phyloP scores from a whole-genome alignment of 2,329 filamentous ascomycete species.

The Pseudogymnoascus destructans region DNA sequence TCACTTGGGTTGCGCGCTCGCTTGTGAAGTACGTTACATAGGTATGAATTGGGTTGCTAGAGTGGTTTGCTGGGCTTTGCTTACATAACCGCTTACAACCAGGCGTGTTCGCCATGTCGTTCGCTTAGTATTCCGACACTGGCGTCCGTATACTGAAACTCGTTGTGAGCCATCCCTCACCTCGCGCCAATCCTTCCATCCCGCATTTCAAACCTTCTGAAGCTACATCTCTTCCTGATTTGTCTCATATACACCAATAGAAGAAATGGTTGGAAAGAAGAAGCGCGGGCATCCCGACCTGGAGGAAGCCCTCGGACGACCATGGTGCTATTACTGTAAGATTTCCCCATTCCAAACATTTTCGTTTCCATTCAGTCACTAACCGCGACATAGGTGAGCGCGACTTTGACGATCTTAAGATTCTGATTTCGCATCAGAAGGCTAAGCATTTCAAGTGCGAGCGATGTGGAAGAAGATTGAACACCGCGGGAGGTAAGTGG shows the following conservation, averaged over 20 bases:
- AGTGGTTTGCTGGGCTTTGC: no score
- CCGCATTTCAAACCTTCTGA: not conserved
- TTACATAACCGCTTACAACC: no score
- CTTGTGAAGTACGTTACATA: no score
- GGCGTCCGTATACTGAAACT: no score
- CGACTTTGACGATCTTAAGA: slow-evolving; percentile 94
- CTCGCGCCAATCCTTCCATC: slow-evolving; percentile 1
- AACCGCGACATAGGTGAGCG: slow-evolving; percentile 51
- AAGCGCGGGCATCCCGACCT: slow-evolving; percentile 76
- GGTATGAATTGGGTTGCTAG: no score
- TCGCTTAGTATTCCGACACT: no score
- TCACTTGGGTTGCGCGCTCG: no score
- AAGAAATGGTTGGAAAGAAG: slow-evolving; percentile 65
- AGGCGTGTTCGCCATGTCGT: no score
- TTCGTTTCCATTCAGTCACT: slow-evolving; percentile 13
- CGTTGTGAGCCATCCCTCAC: slow-evolving; percentile 6
- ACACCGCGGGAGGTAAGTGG: slow-evolving; percentile 77
- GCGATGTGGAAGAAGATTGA: slow-evolving; percentile 72
- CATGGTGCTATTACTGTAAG: slow-evolving; percentile 96
- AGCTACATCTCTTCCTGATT: not conserved
- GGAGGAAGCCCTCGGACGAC: slow-evolving; percentile 73
- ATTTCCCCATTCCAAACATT: slow-evolving; percentile 9
- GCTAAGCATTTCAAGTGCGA: slow-evolving; percentile 99
- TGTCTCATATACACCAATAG: not conserved
- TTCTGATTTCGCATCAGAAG: slow-evolving; percentile 93